phyloP scores from a whole-genome alignment of 768 basidiomycete species.

The Scleroderma bovista region DNA sequence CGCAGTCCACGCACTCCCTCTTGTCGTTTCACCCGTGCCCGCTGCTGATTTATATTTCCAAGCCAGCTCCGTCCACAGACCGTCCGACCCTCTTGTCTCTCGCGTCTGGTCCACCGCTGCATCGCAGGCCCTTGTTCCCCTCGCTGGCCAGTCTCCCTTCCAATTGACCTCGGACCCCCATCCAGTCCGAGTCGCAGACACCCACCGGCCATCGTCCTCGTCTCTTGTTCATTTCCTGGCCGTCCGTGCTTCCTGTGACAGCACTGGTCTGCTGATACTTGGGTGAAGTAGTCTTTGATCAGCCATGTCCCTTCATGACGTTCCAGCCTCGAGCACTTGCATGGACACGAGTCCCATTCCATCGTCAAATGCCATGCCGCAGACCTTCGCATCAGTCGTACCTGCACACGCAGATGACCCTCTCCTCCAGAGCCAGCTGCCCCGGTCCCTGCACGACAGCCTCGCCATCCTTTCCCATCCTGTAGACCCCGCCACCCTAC shows the following conservation, averaged over 20 bases:
- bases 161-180: too few relatives aligned
- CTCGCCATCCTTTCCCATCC: conserved; percentile 31
- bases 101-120: neutral
- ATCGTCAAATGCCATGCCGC: conserved; percentile 7
- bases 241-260: conserved; percentile 1
- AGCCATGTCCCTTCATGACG: conserved; percentile 17
- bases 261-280: conserved; percentile 3
- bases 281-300: conserved; percentile 4
- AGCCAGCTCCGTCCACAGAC: too few relatives aligned
- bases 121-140: too few relatives aligned
- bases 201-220: neutral
- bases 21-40: neutral
- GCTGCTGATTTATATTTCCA: conserved; percentile 7
- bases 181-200: neutral
- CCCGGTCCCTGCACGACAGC: conserved; percentile 28
- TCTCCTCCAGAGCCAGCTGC: conserved; percentile 9
- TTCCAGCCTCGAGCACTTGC: conserved; percentile 11
- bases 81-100: conserved; percentile 2
- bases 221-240: neutral
- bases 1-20: neutral
- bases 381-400: conserved; percentile 8
- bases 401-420: conserved; percentile 10
- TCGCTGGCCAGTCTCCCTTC: too few relatives aligned
- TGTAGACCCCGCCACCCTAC: conserved; percentile 30
- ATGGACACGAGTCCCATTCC: conserved; percentile 16